phyloP scores from a whole-genome alignment of 306 rosid species.

The Amphicarpaea edgeworthii region DNA sequence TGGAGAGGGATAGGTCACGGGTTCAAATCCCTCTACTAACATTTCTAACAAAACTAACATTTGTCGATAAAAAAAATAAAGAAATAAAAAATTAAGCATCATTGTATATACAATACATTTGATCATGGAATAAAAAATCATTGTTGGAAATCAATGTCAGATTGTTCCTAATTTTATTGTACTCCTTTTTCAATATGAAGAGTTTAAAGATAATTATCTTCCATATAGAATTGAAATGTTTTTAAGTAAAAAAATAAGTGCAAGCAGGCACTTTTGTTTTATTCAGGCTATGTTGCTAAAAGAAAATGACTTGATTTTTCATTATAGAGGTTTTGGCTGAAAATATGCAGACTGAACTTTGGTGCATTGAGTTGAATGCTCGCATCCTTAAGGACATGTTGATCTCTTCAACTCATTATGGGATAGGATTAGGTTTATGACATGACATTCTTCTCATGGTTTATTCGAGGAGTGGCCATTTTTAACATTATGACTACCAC shows the following conservation, averaged over 20 bases:
- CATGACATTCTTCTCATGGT: not conserved
- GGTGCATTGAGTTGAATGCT: constrained; percentile 8
- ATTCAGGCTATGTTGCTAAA: constrained; percentile 5
- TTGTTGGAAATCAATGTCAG: not conserved
- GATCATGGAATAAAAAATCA: not conserved
- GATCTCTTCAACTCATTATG: not conserved
- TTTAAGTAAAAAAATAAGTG: not conserved
- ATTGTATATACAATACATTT: not conserved
- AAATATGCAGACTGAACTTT: not conserved
- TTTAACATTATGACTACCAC: not conserved
- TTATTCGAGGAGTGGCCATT: not conserved
- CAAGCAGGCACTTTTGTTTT: not conserved
- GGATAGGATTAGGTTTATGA: constrained; percentile 7
- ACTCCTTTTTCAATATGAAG: not conserved
- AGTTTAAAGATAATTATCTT: not conserved
- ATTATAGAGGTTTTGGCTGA: not conserved
- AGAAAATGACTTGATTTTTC: not conserved
- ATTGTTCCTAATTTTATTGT: not conserved
- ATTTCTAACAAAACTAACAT: too few relatives aligned
- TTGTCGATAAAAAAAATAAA: too few relatives aligned
- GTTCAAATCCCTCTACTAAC: too few relatives aligned
- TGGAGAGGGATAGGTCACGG: too few relatives aligned
- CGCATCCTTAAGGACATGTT: not conserved
- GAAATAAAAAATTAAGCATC: constrained; percentile 6
- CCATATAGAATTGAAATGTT: not conserved